These are phyloP conservation scores for Trichoderma cornu-damae DNA, from an alignment of 2,329 filamentous ascomycete genomes.

Conservation along the genomic window DNA sequence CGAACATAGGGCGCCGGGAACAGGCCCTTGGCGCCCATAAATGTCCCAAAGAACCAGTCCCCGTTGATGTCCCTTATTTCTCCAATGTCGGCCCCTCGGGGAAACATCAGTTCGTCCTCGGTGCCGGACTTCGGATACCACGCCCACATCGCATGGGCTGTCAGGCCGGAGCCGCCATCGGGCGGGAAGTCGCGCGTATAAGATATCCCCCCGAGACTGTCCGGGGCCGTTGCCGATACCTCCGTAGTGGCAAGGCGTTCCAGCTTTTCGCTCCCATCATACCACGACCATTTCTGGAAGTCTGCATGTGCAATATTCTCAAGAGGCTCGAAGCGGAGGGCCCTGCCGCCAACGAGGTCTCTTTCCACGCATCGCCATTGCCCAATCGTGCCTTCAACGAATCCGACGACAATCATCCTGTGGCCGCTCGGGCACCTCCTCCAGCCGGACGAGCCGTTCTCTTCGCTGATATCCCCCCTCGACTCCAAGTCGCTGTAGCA, in stretches of 20 bases:
- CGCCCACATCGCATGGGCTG: constrained; percentile 63
- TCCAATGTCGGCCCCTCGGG: constrained; percentile 71
- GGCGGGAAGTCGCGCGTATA: constrained; percentile 56
- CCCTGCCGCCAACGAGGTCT: constrained; percentile 72
- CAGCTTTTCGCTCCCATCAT: constrained; percentile 35
- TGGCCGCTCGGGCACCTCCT: constrained; percentile 74
- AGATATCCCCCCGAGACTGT: constrained; percentile 26
- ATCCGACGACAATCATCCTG: constrained; percentile 76
- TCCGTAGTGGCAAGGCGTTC: constrained; percentile 48
- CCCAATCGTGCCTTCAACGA: constrained; percentile 62
- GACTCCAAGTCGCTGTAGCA: constrained; percentile 69
- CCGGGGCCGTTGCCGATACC: constrained; percentile 43
- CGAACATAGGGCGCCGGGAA: constrained; percentile 76
- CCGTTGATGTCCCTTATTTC: constrained; percentile 85
- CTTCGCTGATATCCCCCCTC: constrained; percentile 59
- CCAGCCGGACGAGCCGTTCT: constrained; percentile 80
- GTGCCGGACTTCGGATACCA: constrained; percentile 66
- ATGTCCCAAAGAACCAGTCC: constrained; percentile 84
- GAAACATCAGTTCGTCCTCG: constrained; percentile 76
- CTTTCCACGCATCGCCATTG: constrained; percentile 62
- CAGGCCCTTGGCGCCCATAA: constrained; percentile 72
- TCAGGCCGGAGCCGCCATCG: constrained; percentile 65
- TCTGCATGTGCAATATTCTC: constrained; percentile 33
- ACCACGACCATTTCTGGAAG: constrained; percentile 51
- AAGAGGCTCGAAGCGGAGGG: constrained; percentile 57